These are phyloP conservation scores for Chloranthus sessilifolius DNA, from an alignment of 164 flowering plant genomes.

Conservation along the genomic window DNA sequence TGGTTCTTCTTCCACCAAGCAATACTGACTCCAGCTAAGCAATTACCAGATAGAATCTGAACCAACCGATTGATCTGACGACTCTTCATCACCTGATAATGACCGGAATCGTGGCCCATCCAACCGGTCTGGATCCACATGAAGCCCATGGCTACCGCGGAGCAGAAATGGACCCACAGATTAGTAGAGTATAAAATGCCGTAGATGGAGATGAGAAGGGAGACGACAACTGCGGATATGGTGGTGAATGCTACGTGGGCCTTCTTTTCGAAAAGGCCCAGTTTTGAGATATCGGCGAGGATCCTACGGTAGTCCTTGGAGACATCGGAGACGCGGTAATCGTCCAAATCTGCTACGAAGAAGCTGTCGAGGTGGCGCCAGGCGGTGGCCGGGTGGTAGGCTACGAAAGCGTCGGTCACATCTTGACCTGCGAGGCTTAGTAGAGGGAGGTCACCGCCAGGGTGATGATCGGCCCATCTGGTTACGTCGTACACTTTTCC, in stretches of 20 bases:
- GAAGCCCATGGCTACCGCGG: slow-evolving; percentile 45
- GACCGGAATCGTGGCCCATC: slow-evolving; percentile 68
- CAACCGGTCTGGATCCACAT: slow-evolving; percentile 54
- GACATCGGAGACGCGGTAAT: slow-evolving; percentile 52
- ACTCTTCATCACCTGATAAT: slow-evolving; percentile 41
- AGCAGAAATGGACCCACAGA: slow-evolving; percentile 30
- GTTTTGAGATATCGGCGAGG: slow-evolving; percentile 36
- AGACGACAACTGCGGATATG: slow-evolving; percentile 18
- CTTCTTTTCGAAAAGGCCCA: slow-evolving; percentile 71
- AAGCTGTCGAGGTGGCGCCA: slow-evolving; percentile 60
- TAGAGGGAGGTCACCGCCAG: slow-evolving; percentile 70
- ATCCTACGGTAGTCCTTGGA: slow-evolving; percentile 67
- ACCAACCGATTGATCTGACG: slow-evolving; percentile 27
- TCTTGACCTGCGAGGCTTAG: slow-evolving; percentile 65
- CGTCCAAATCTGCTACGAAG: slow-evolving; percentile 51
- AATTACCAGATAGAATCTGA: slow-evolving; percentile 50
- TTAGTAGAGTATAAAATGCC: slow-evolving; percentile 32
- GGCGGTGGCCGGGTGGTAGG: slow-evolving; percentile 70
- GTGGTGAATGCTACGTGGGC: slow-evolving; percentile 30
- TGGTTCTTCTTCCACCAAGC: slow-evolving; percentile 81
- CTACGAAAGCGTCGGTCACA: slow-evolving; percentile 75
- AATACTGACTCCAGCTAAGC: slow-evolving; percentile 58
- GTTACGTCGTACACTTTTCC: slow-evolving; percentile 80
- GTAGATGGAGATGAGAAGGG: slow-evolving; percentile 22
- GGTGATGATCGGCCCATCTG: slow-evolving; percentile 62